Evolutionary conservation across 306 rosid species (phyloP).

Genomic region (Quercus mongolica): DNA sequence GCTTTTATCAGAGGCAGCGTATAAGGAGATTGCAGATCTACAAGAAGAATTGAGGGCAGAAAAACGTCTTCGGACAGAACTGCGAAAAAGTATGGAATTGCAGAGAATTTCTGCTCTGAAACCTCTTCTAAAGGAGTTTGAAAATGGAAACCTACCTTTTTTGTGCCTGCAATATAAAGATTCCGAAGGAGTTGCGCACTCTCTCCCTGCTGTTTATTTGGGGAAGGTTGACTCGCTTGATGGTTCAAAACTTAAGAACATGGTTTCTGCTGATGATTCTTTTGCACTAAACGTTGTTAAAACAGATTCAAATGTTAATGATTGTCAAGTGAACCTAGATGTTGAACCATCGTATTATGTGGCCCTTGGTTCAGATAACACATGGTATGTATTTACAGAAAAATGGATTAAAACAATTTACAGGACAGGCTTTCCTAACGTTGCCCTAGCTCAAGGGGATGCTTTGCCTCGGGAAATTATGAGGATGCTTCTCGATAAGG

Average conservation of each 20-base stretch:
- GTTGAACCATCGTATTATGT: slow-evolving; percentile 66
- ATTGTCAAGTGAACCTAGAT: slow-evolving; percentile 31
- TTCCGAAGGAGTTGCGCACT: slow-evolving; percentile 83
- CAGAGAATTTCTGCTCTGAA: slow-evolving; percentile 63
- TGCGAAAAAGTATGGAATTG: slow-evolving; percentile 69
- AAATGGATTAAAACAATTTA: slow-evolving; percentile 85
- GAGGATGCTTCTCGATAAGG: slow-evolving; percentile 76
- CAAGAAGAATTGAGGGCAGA: slow-evolving; percentile 81
- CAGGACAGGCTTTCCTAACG: slow-evolving; percentile 76
- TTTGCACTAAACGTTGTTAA: slow-evolving; percentile 43
- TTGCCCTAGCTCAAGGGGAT: slow-evolving; percentile 73
- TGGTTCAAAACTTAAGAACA: slow-evolving; percentile 53
- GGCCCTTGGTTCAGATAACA: slow-evolving; percentile 94
- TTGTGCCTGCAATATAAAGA: slow-evolving; percentile 84
- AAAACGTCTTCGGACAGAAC: slow-evolving; percentile 60
- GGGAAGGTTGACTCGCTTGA: slow-evolving; percentile 63
- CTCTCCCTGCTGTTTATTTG: slow-evolving; percentile 75
- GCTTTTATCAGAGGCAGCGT: slow-evolving; percentile 53
- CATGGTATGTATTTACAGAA: slow-evolving; percentile 89
- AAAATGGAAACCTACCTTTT: slow-evolving; percentile 69
- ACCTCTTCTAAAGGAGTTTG: slow-evolving; percentile 61
- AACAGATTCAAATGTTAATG: slow-evolving; percentile 28
- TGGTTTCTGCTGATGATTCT: slow-evolving; percentile 47
- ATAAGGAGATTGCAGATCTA: slow-evolving; percentile 76
- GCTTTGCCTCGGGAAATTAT: slow-evolving; percentile 83